A percentile compares a stretch with the other conserved stretches of the same genome.
Conservation (phyloP, 1,139 yeast species). For the Scheffersomyces insectosa region DNA sequence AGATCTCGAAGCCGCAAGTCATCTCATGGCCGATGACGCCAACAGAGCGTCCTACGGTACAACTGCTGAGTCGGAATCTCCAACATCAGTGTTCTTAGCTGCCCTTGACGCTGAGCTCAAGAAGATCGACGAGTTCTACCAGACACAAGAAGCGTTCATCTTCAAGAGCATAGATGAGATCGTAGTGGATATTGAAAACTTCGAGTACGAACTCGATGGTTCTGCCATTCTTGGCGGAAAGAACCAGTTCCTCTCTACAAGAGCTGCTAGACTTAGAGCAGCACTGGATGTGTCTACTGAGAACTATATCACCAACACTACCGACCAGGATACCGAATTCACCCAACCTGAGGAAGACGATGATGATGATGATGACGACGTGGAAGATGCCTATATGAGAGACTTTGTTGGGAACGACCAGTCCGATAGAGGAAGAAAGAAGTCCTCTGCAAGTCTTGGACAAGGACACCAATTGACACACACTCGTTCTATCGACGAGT, state of each 20-base stretch:
- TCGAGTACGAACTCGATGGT: slow-evolving; percentile 34
- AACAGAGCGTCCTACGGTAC: slow-evolving; percentile 20
- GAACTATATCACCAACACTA: slow-evolving; percentile 17
- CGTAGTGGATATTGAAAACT: slow-evolving; percentile 49
- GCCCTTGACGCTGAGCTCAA: slow-evolving; percentile 56
- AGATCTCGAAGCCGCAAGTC: slow-evolving; percentile 31
- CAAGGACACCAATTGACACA: slow-evolving; percentile 16
- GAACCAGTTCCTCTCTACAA: background rate
- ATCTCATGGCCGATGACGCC: slow-evolving; percentile 25
- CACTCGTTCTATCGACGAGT: slow-evolving; percentile 37
- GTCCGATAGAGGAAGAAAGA: slow-evolving; percentile 6
- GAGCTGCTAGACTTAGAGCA: background rate
- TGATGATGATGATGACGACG: slow-evolving; percentile 25
- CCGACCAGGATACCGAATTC: slow-evolving; percentile 37
- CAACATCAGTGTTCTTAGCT: slow-evolving; percentile 45
- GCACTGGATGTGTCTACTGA: slow-evolving; percentile 20
- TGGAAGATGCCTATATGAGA: slow-evolving; percentile 4
- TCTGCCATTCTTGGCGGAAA: slow-evolving; percentile 2
- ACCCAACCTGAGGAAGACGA: slow-evolving; percentile 33
- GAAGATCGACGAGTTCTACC: slow-evolving; percentile 63
- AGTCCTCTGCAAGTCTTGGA: slow-evolving; percentile 1
- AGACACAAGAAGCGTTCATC: slow-evolving; percentile 49
- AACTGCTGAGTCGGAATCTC: slow-evolving; percentile 19
- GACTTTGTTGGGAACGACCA: slow-evolving; percentile 3
- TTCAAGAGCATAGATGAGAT: slow-evolving; percentile 52